Conservation (phyloP, 164 flowering plant species). For the Nymphaea colorata region DNA sequence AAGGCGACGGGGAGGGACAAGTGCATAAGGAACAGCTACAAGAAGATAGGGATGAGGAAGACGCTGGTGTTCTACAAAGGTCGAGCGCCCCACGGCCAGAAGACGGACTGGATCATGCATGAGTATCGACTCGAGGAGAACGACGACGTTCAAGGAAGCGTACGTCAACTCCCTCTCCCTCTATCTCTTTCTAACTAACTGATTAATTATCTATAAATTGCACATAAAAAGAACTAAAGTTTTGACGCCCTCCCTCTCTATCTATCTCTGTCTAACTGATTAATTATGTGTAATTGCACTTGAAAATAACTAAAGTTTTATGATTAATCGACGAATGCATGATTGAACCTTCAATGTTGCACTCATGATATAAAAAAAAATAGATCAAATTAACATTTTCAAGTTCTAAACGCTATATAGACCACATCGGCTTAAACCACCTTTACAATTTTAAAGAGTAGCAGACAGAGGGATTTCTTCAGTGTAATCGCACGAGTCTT, state of each 20-base stretch:
- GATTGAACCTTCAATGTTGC: too few species aligned
- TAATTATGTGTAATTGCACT: not conserved
- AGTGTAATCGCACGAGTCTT: too few species aligned
- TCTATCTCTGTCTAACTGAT: not conserved
- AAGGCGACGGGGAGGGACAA: conserved; percentile 96
- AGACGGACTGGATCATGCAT: conserved; percentile 98
- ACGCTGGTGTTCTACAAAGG: conserved; percentile 91
- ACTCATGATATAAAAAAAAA: too few species aligned
- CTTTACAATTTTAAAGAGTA: too few species aligned
- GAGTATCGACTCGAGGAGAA: conserved; percentile 26
- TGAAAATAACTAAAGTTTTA: too few species aligned
- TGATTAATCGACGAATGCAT: too few species aligned
- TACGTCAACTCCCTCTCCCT: conserved; percentile 3
- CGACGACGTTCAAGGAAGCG: conserved; percentile 1
- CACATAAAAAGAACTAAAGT: too few species aligned
- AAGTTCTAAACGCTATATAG: too few species aligned
- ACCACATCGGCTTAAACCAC: too few species aligned
- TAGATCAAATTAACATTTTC: too few species aligned
- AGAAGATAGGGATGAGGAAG: conserved; percentile 94
- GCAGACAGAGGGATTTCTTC: too few species aligned
- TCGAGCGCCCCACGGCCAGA: conserved; percentile 93
- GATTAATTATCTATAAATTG: not conserved
- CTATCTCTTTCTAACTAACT: conserved; percentile 1
- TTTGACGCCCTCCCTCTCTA: conserved; percentile 1
- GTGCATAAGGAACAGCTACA: conserved; percentile 71